Conservation (phyloP, 805 yeast genomes). For the Wickerhamomyces alni region DNA sequence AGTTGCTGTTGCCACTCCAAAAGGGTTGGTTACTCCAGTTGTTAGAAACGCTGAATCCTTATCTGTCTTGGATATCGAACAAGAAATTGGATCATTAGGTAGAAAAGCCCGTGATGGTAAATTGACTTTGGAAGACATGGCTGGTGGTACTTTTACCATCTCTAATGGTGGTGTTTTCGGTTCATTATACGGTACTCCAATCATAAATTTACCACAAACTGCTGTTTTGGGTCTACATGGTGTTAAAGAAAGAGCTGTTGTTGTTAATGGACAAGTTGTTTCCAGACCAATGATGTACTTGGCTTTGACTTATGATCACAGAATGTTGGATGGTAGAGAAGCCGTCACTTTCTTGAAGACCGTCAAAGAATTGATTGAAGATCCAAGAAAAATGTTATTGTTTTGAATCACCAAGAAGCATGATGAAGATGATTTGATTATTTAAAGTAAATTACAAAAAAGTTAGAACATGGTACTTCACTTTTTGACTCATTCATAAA, state of each 20-base stretch:
- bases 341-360: slow-evolving; percentile 96
- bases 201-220: slow-evolving; percentile 96
- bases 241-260: slow-evolving; percentile 95
- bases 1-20: slow-evolving; percentile 97
- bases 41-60: slow-evolving; percentile 94
- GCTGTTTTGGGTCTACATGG: slow-evolving; percentile 98
- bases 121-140: slow-evolving; percentile 95
- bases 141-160: slow-evolving; percentile 98
- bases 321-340: slow-evolving; percentile 97
- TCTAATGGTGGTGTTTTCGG: slow-evolving; percentile 99
- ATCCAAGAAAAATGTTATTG: slow-evolving; percentile 96
- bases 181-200: slow-evolving; percentile 96
- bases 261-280: slow-evolving; percentile 91
- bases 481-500: not conserved
- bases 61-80: slow-evolving; percentile 82
- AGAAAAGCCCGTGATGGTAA: slow-evolving; percentile 95
- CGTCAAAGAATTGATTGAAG: slow-evolving; percentile 94
- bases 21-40: slow-evolving; percentile 97
- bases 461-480: not conserved
- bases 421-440: too few relatives aligned
- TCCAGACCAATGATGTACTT: slow-evolving; percentile 99
- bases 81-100: slow-evolving; percentile 77
- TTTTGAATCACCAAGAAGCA: slow-evolving; percentile 19
- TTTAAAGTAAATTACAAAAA: not conserved
- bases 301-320: slow-evolving; percentile 97